A percentile compares a stretch with the other conserved stretches of the same genome.
These are phyloP conservation scores for Nitzschia sp. DNA, from an alignment of 108 stramenopile species.

Conservation along the genomic window DNA sequence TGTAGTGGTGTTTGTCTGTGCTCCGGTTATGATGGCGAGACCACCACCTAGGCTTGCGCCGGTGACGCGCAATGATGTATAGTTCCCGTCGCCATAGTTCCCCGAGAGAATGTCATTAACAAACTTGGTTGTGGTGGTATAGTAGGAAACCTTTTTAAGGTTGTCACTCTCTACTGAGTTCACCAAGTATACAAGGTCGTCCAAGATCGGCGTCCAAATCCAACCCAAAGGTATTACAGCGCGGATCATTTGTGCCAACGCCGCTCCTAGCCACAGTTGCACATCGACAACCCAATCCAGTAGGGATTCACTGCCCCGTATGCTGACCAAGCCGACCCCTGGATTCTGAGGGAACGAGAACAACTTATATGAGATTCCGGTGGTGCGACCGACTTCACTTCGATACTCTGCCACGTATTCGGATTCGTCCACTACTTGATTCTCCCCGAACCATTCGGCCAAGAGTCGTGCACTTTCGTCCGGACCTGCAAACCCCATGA, in stretches of 20 bases:
- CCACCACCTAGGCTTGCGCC: slow-evolving; percentile 55
- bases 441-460: slow-evolving; percentile 58
- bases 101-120: slow-evolving; percentile 12
- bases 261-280: slow-evolving; percentile 57
- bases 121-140: slow-evolving; percentile 13
- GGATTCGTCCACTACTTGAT: slow-evolving; percentile 40
- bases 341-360: slow-evolving; percentile 30
- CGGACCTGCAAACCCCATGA: slow-evolving; percentile 28
- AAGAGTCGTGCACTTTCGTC: slow-evolving; percentile 34
- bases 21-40: slow-evolving; percentile 73
- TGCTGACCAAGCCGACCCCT: slow-evolving; percentile 42
- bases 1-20: slow-evolving; percentile 55
- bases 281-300: slow-evolving; percentile 57
- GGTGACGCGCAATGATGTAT: slow-evolving; percentile 22
- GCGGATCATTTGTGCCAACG: slow-evolving; percentile 43
- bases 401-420: slow-evolving; percentile 48
- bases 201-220: slow-evolving; percentile 54
- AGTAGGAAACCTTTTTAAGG: slow-evolving; percentile 41
- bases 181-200: slow-evolving; percentile 23
- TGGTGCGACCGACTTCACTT: background rate
- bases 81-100: slow-evolving; percentile 7
- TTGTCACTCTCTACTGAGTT: slow-evolving; percentile 17
- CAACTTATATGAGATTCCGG: slow-evolving; percentile 52
- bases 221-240: slow-evolving; percentile 52
- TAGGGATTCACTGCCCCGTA: slow-evolving; percentile 53